Conservation (phyloP, 2,329 filamentous ascomycete genomes). For the Cylindrodendrum hubeiense region DNA sequence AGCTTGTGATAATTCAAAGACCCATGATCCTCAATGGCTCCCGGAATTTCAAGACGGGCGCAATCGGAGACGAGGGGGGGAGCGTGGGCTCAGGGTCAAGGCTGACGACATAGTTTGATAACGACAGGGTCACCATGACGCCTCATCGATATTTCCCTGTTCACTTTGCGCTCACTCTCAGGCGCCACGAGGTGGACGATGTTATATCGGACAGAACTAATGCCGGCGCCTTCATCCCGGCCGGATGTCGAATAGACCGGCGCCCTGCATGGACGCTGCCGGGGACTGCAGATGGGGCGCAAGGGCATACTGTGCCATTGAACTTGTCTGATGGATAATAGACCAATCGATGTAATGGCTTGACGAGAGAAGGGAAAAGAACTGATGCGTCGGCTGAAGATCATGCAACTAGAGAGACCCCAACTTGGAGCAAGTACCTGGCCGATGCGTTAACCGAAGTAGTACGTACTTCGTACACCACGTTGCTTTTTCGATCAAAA, state of each 20-base stretch:
- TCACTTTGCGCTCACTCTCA: slow-evolving; percentile 4
- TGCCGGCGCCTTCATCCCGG: slow-evolving; percentile 27
- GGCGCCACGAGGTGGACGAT: slow-evolving; percentile 17
- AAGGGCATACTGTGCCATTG: slow-evolving; percentile 26
- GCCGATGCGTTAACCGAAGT: slow-evolving; percentile 8
- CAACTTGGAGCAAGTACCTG: slow-evolving; percentile 22
- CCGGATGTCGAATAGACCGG: slow-evolving; percentile 24
- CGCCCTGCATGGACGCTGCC: slow-evolving; percentile 30
- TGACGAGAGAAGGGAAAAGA: slow-evolving; percentile 32
- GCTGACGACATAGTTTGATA: slow-evolving; percentile 19
- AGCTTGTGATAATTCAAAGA: background rate
- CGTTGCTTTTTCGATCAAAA: slow-evolving; percentile 35
- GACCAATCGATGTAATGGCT: slow-evolving; percentile 10
- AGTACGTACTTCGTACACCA: slow-evolving; percentile 10
- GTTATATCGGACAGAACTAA: slow-evolving; percentile 21
- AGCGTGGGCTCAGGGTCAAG: slow-evolving; percentile 5
- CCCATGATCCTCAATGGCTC: slow-evolving; percentile 2
- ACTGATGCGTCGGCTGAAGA: slow-evolving; percentile 21
- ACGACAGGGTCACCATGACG: slow-evolving; percentile 17
- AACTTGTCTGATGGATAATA: slow-evolving; percentile 10
- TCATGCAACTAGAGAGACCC: slow-evolving; percentile 17
- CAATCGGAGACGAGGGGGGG: background rate
- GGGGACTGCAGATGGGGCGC: slow-evolving; percentile 18
- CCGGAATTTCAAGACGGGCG: slow-evolving; percentile 1
- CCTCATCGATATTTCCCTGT: slow-evolving; percentile 1